Evolutionary conservation across 768 basidiomycete species (phyloP).

Genomic region (Exsudoporus frostii): DNA sequence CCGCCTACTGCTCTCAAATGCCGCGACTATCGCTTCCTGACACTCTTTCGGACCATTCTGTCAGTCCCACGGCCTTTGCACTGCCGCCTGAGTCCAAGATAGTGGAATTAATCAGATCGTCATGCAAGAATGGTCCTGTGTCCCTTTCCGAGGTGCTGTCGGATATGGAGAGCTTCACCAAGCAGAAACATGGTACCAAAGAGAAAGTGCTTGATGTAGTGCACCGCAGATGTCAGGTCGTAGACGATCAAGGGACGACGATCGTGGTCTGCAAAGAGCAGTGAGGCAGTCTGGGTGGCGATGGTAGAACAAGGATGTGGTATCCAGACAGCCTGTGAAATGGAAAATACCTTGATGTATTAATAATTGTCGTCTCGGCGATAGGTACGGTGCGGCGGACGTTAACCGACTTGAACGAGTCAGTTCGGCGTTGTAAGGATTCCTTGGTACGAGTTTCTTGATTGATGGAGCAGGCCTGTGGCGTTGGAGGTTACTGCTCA

Average conservation of each 20-base stretch:
- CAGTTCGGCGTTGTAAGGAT: not conserved
- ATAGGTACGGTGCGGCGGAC: not conserved
- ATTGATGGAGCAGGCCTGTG: slow-evolving; percentile 24
- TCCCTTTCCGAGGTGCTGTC: slow-evolving; percentile 21
- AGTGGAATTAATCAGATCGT: slow-evolving; percentile 48
- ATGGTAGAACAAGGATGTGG: slow-evolving; percentile 16
- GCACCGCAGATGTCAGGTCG: slow-evolving; percentile 58
- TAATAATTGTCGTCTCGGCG: slow-evolving; percentile 1
- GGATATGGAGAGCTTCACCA: slow-evolving; percentile 20
- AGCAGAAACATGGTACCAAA: slow-evolving; percentile 53
- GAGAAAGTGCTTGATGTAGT: slow-evolving; percentile 81
- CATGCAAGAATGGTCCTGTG: slow-evolving; percentile 40
- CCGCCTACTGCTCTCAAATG: slow-evolving; percentile 43
- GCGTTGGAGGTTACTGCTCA: slow-evolving; percentile 18
- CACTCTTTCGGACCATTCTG: slow-evolving; percentile 23
- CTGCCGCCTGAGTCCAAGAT: slow-evolving; percentile 82
- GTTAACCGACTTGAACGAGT: not conserved
- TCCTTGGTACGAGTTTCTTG: slow-evolving; percentile 1
- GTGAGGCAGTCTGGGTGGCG: slow-evolving; percentile 10
- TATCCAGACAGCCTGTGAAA: not conserved
- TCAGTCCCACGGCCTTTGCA: slow-evolving; percentile 41
- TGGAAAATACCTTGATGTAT: not conserved
- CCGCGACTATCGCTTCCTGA: slow-evolving; percentile 46
- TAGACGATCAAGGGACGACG: slow-evolving; percentile 44
- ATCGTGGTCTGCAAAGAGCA: slow-evolving; percentile 23